These are phyloP conservation scores for Phragmites australis DNA, from an alignment of 176 grass and related monocot species.

Conservation along the genomic window DNA sequence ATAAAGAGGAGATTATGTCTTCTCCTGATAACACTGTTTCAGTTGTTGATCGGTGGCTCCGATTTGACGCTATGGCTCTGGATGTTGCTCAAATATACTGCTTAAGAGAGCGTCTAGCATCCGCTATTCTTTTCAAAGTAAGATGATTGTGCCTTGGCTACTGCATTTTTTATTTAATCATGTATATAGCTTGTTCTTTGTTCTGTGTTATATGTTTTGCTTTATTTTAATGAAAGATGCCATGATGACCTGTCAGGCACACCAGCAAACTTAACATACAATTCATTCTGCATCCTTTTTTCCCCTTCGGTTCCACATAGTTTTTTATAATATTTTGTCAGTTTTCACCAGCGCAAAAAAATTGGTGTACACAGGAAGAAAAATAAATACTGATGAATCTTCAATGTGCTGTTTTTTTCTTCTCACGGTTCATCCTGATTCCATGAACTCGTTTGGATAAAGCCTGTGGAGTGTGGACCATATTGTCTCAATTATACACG, in stretches of 20 bases:
- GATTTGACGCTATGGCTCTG: constrained; percentile 76
- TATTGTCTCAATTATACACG: background rate
- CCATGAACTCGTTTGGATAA: background rate
- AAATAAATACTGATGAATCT: background rate
- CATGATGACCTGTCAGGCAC: background rate
- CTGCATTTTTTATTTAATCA: background rate
- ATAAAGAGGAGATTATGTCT: constrained; percentile 78
- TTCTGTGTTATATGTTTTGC: background rate
- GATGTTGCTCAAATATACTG: constrained; percentile 99
- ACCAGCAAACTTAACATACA: background rate
- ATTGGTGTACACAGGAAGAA: background rate
- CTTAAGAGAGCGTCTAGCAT: constrained; percentile 72
- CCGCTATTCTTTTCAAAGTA: constrained; percentile 92
- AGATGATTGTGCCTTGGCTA: constrained; percentile 29
- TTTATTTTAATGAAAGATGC: background rate
- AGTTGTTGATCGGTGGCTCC: constrained; percentile 84
- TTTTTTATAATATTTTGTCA: background rate
- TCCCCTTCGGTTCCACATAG: background rate
- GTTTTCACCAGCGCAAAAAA: constrained; percentile 3
- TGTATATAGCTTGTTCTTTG: background rate
- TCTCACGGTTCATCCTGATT: background rate
- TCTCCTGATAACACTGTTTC: constrained; percentile 78
- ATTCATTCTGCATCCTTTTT: background rate
- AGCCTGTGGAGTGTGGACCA: background rate
- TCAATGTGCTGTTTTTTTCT: background rate